Conservation (phyloP, 2,329 filamentous ascomycete genomes). For the Sporothrix pallida region DNA sequence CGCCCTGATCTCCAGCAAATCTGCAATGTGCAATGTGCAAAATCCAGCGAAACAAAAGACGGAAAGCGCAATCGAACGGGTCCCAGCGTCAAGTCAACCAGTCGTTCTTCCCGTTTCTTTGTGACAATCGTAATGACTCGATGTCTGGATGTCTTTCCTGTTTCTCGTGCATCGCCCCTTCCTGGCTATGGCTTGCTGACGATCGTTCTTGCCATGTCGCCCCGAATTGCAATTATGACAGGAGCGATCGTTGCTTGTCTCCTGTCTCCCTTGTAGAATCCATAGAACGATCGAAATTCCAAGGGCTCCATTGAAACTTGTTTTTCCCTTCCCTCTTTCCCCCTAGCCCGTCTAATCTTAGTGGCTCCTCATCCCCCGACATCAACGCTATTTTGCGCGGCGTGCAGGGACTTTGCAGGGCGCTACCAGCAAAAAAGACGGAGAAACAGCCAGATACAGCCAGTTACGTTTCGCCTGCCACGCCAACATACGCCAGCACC, state of each 20-base stretch:
- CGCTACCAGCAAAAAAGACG: too few species aligned
- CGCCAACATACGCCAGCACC: too few species aligned
- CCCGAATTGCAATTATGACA: too few species aligned
- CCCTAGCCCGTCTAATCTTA: slow-evolving; percentile 20
- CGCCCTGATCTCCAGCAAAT: slow-evolving; percentile 1
- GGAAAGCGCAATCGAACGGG: background rate
- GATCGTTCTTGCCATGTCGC: slow-evolving; percentile 12
- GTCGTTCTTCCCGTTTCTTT: background rate
- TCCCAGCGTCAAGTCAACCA: background rate
- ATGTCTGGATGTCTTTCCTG: background rate
- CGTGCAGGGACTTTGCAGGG: slow-evolving; percentile 19
- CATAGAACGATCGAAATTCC: slow-evolving; percentile 1
- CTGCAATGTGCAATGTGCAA: too few species aligned
- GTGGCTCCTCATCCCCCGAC: background rate
- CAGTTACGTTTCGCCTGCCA: background rate
- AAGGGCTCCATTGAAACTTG: slow-evolving; percentile 12
- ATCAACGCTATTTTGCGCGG: slow-evolving; percentile 1
- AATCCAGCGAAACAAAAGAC: background rate
- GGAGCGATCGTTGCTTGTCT: background rate
- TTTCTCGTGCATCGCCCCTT: background rate
- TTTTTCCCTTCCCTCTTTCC: background rate
- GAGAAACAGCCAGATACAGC: too few species aligned
- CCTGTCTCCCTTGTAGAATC: background rate
- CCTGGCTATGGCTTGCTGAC: background rate
- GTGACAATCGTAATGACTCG: too few species aligned